Percentiles rank a stretch among this genome's conserved stretches.
These are phyloP conservation scores for Fusarium sp. DNA, from an alignment of 2,329 filamentous ascomycete species.

Conservation along the genomic window DNA sequence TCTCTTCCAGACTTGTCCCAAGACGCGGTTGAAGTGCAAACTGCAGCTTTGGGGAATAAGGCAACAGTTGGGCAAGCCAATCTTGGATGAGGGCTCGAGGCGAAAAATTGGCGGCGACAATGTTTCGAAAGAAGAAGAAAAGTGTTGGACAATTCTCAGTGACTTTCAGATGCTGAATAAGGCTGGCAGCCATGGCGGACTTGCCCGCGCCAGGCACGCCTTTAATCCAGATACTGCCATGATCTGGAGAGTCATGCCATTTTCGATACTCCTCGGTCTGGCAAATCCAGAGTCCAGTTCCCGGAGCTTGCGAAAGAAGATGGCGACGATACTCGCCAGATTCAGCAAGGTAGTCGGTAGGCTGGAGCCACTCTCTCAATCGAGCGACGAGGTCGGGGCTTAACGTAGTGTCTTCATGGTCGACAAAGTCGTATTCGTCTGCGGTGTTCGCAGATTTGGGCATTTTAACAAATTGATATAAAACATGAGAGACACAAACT, in stretches of 20 bases:
- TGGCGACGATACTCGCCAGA: slow-evolving; percentile 46
- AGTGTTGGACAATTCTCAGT: slow-evolving; percentile 37
- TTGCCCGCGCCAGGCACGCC: slow-evolving; percentile 47
- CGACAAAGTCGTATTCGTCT: slow-evolving; percentile 39
- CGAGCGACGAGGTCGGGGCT: slow-evolving; percentile 26
- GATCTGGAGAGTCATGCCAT: slow-evolving; percentile 41
- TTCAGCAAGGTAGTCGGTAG: slow-evolving; percentile 46
- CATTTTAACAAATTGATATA: slow-evolving; percentile 5
- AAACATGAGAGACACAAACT: not conserved
- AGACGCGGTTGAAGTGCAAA: slow-evolving; percentile 34
- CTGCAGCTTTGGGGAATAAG: slow-evolving; percentile 37
- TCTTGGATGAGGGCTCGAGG: slow-evolving; percentile 41
- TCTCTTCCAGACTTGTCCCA: slow-evolving; percentile 23
- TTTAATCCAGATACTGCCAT: slow-evolving; percentile 45
- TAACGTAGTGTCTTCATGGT: slow-evolving; percentile 29
- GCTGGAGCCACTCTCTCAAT: slow-evolving; percentile 46
- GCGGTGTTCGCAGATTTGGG: slow-evolving; percentile 27
- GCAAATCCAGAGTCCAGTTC: slow-evolving; percentile 45
- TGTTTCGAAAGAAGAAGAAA: slow-evolving; percentile 45
- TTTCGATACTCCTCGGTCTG: slow-evolving; percentile 40
- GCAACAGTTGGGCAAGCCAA: slow-evolving; percentile 41
- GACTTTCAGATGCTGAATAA: slow-evolving; percentile 37
- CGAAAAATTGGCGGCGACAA: slow-evolving; percentile 40
- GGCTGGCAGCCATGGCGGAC: slow-evolving; percentile 39
- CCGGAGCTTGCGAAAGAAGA: slow-evolving; percentile 41